phyloP scores from a whole-genome alignment of 129 eudicot species.

The Flaveria ramosissima region DNA sequence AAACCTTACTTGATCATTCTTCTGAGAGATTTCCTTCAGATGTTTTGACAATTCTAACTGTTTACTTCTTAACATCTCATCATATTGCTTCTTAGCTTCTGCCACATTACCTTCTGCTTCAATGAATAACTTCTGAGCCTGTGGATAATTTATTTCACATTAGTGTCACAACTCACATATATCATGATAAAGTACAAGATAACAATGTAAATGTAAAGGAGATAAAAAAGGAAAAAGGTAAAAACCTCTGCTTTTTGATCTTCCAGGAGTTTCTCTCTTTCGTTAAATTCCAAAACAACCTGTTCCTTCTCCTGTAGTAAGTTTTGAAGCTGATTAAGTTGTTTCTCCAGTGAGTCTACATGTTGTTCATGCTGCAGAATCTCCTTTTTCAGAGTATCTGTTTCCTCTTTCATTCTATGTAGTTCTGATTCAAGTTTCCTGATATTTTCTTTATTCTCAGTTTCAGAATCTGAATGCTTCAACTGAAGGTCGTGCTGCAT shows the following conservation, averaged over 20 bases:
- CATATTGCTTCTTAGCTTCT: constrained; percentile 81
- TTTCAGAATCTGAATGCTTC: constrained; percentile 65
- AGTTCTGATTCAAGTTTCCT: constrained; percentile 64
- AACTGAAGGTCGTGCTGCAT: constrained; percentile 69
- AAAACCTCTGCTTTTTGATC: constrained; percentile 72
- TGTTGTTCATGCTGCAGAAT: constrained; percentile 51
- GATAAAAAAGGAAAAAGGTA: neutral
- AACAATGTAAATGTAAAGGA: constrained; percentile 14
- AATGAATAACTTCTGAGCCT: constrained; percentile 61
- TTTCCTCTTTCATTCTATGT: constrained; percentile 54
- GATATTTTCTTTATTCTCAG: constrained; percentile 51
- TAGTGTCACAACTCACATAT: neutral
- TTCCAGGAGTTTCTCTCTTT: constrained; percentile 67
- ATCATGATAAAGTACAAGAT: constrained; percentile 8
- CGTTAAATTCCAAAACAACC: constrained; percentile 53
- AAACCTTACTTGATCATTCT: constrained; percentile 75
- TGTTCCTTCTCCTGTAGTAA: constrained; percentile 65
- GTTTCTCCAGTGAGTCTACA: constrained; percentile 56
- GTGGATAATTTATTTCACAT: constrained; percentile 19
- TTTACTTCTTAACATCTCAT: constrained; percentile 78
- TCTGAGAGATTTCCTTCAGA: constrained; percentile 90
- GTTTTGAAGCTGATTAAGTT: constrained; percentile 49
- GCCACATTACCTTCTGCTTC: constrained; percentile 67
- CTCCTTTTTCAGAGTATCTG: constrained; percentile 53
- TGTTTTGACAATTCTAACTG: constrained; percentile 87